Conservation (phyloP, 495 filamentous ascomycete genomes). For the Penicillium bovifimosum region DNA sequence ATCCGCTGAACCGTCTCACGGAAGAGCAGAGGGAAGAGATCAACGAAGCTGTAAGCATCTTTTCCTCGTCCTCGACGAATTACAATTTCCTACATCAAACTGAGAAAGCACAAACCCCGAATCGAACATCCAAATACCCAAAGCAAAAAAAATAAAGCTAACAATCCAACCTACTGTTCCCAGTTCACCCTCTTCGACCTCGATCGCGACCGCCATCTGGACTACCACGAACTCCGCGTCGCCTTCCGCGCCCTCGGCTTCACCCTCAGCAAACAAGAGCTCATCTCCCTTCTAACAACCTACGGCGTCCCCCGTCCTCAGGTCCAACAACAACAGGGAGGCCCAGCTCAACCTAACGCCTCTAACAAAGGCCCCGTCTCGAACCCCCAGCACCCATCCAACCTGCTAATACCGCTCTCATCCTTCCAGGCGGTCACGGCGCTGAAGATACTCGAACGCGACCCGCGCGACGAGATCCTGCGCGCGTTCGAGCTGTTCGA, state of each 20-base stretch:
- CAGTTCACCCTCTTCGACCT: conserved; percentile 96
- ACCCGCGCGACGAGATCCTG: conserved; percentile 87
- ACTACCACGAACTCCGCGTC: conserved; percentile 98
- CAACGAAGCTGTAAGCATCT: conserved; percentile 74
- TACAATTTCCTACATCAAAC: too few relatives aligned
- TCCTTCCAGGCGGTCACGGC: conserved; percentile 77
- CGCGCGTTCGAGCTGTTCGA: conserved; percentile 91
- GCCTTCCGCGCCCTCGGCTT: conserved; percentile 95
- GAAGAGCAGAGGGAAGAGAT: conserved; percentile 90
- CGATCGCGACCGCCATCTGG: conserved; percentile 88
- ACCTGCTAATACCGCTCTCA: conserved; percentile 64
- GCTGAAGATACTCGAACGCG: conserved; percentile 68
- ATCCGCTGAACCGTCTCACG: conserved; percentile 51
- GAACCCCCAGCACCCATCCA: conserved; percentile 44
- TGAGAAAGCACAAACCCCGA: background rate
- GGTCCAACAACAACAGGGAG: conserved; percentile 36
- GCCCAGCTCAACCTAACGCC: conserved; percentile 19
- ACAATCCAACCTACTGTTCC: too few relatives aligned
- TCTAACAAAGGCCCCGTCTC: conserved; percentile 22
- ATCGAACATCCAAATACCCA: background rate
- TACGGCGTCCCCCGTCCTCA: conserved; percentile 59
- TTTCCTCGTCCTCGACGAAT: background rate
- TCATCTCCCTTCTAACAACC: conserved; percentile 66
- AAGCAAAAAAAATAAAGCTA: background rate
- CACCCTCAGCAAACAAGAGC: conserved; percentile 77